These are phyloP conservation scores for Metarhizium robertsii DNA, from an alignment of 2,329 filamentous ascomycete species.

Conservation along the genomic window DNA sequence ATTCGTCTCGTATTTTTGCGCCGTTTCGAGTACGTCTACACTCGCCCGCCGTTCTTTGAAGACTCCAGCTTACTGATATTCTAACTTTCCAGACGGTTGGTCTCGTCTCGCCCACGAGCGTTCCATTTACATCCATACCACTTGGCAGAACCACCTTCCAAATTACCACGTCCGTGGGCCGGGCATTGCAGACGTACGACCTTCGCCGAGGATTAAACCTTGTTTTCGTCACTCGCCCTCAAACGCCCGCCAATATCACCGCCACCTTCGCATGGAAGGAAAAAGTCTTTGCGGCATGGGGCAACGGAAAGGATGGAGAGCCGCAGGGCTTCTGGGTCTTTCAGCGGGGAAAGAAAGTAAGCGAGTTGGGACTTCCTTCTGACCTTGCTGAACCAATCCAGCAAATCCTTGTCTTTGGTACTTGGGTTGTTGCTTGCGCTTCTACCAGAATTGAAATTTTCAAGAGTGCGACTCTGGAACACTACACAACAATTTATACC, in stretches of 20 bases:
- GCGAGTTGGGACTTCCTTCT: slow-evolving; percentile 59
- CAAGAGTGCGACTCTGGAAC: slow-evolving; percentile 73
- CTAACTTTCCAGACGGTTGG: slow-evolving; percentile 63
- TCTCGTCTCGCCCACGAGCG: slow-evolving; percentile 79
- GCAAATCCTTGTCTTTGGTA: slow-evolving; percentile 74
- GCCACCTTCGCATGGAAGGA: slow-evolving; percentile 84
- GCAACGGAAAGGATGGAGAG: slow-evolving; percentile 43
- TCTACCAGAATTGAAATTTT: slow-evolving; percentile 75
- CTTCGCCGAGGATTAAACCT: slow-evolving; percentile 82
- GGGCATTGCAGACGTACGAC: slow-evolving; percentile 91
- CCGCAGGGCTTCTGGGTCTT: slow-evolving; percentile 77
- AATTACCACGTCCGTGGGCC: slow-evolving; percentile 89
- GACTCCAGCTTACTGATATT: slow-evolving; percentile 3
- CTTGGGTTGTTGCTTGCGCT: slow-evolving; percentile 81
- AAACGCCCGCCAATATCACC: slow-evolving; percentile 78
- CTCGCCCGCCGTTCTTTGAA: neutral
- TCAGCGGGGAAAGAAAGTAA: slow-evolving; percentile 79
- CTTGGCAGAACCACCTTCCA: slow-evolving; percentile 94
- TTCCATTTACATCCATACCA: slow-evolving; percentile 83
- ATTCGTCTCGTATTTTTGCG: slow-evolving; percentile 76
- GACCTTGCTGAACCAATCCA: slow-evolving; percentile 62
- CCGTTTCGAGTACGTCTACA: slow-evolving; percentile 70
- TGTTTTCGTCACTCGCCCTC: slow-evolving; percentile 84
- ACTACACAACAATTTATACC: slow-evolving; percentile 76
- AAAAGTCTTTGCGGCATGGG: slow-evolving; percentile 83